phyloP scores from a whole-genome alignment of 2,329 filamentous ascomycete species.

The Fusarium sp. region DNA sequence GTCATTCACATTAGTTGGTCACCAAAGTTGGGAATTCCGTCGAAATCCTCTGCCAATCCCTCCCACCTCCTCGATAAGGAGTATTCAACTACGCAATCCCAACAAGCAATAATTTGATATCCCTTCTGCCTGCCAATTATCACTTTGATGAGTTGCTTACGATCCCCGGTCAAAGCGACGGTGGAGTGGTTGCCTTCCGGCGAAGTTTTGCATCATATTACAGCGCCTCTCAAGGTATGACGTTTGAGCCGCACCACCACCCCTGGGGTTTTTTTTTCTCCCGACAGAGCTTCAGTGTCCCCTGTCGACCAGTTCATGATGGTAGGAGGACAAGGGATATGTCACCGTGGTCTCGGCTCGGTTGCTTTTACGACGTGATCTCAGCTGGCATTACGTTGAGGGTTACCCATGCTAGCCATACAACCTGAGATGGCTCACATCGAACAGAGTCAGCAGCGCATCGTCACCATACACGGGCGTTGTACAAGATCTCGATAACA shows the following conservation, averaged over 20 bases:
- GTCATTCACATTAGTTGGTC: background rate
- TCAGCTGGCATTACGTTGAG: background rate
- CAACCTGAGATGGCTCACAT: background rate
- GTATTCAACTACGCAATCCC: background rate
- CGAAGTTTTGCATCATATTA: constrained; percentile 35
- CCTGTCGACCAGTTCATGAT: constrained; percentile 12
- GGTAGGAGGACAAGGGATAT: background rate
- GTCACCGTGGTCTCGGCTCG: constrained; percentile 4
- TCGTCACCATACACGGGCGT: background rate
- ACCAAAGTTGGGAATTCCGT: background rate
- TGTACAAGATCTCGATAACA: constrained; percentile 9
- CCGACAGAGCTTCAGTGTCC: constrained; percentile 10
- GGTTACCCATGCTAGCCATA: background rate
- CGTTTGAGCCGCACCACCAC: constrained; percentile 33
- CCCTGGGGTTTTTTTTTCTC: background rate
- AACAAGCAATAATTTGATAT: background rate
- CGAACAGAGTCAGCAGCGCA: background rate
- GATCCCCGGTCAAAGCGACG: background rate
- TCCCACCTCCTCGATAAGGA: background rate
- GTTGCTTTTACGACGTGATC: background rate
- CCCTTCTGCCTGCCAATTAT: background rate
- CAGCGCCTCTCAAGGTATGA: constrained; percentile 27
- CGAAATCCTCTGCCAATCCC: background rate
- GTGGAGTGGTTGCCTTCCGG: constrained; percentile 22
- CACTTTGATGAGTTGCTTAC: background rate